A percentile compares a stretch with the other conserved stretches of the same genome.
These are phyloP conservation scores for Diospyros lotus DNA, from an alignment of 148 eudicot genomes.

Conservation along the genomic window DNA sequence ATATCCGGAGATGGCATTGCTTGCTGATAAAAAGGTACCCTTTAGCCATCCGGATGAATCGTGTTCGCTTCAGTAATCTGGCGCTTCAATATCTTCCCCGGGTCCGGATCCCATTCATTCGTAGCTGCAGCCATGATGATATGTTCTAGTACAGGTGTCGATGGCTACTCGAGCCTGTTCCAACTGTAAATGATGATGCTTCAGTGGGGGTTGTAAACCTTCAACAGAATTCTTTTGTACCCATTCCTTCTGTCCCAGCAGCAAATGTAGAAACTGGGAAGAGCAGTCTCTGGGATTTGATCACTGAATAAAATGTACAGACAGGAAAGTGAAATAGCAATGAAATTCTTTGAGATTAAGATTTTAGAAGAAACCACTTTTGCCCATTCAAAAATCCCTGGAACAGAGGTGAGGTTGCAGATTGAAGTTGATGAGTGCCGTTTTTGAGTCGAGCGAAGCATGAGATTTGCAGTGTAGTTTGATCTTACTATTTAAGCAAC, in stretches of 20 bases:
- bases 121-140: conserved; percentile 19
- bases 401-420: too few relatives aligned
- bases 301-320: conserved; percentile 29
- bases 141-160: conserved; percentile 27
- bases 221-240: conserved; percentile 20
- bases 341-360: conserved; percentile 1
- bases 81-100: conserved; percentile 1
- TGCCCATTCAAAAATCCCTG: too few relatives aligned
- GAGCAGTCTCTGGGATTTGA: conserved; percentile 16
- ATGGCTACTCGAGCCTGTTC: conserved; percentile 22
- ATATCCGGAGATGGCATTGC: neutral
- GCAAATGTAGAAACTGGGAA: neutral
- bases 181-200: conserved; percentile 31
- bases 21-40: neutral
- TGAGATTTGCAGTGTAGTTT: too few relatives aligned
- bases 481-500: too few relatives aligned
- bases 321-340: conserved; percentile 19
- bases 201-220: conserved; percentile 17
- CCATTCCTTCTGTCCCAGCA: conserved; percentile 19
- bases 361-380: neutral
- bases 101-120: neutral
- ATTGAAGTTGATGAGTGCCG: too few relatives aligned
- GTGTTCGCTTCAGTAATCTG: neutral
- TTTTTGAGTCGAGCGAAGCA: too few relatives aligned
- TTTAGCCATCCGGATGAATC: neutral